phyloP scores from a whole-genome alignment of 495 filamentous ascomycete genomes.

The Melanomma pulvis-pyrius region DNA sequence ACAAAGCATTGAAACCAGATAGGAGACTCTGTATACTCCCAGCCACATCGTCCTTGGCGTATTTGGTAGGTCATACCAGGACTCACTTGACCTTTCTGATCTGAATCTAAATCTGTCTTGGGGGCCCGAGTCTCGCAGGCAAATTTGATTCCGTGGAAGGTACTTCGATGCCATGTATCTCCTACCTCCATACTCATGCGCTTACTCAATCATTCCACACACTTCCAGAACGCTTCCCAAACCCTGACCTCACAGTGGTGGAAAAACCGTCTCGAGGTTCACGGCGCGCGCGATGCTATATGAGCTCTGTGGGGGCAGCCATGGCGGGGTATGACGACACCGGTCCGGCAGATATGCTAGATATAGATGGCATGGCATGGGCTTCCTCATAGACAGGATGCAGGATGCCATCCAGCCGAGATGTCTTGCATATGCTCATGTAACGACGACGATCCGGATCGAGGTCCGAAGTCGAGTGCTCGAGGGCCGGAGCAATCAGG shows the following conservation, averaged over 20 bases:
- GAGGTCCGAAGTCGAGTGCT: background rate
- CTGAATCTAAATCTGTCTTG: too few species aligned
- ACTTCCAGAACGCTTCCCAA: background rate
- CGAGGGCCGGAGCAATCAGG: background rate
- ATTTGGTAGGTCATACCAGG: too few species aligned
- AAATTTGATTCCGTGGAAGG: background rate
- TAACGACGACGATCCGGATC: constrained; percentile 10
- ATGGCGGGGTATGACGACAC: background rate
- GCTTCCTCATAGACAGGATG: background rate
- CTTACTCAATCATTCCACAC: background rate
- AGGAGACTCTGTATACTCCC: too few species aligned
- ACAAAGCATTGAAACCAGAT: too few species aligned
- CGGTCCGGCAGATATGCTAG: too few species aligned
- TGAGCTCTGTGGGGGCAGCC: background rate
- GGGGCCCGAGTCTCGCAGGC: background rate
- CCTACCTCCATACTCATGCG: background rate
- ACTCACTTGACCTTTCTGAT: too few species aligned
- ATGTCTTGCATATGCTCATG: background rate
- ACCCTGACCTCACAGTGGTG: constrained; percentile 2
- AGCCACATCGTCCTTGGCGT: too few species aligned
- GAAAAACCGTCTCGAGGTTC: background rate
- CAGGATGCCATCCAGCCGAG: background rate
- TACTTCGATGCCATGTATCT: constrained; percentile 6
- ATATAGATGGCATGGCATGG: too few species aligned
- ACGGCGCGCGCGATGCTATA: background rate